Conservation (phyloP, 2,329 filamentous ascomycete species). For the Rutstroemia sp. region DNA sequence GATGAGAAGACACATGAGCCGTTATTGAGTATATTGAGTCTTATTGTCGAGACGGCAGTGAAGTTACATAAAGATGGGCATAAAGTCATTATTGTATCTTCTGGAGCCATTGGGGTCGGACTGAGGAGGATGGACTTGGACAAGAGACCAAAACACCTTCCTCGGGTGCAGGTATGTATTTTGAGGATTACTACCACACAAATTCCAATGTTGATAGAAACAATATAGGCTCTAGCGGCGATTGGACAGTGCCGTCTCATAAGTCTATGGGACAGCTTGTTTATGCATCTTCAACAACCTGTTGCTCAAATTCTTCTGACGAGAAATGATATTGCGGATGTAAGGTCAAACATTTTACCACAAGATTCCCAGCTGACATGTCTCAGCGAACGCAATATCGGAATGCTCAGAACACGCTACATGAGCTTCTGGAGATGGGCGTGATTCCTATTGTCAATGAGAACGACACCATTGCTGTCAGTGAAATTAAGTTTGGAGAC, state of each 20-base stretch:
- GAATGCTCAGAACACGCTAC: conserved; percentile 93
- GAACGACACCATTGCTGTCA: conserved; percentile 93
- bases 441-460: conserved; percentile 98
- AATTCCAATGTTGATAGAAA: neutral
- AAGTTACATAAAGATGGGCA: conserved; percentile 86
- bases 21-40: conserved; percentile 78
- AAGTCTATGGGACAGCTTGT: conserved; percentile 90
- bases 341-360: conserved; percentile 35
- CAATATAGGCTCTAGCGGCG: conserved; percentile 71
- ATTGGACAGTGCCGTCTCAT: conserved; percentile 95
- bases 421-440: conserved; percentile 83
- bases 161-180: conserved; percentile 65
- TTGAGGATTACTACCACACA: neutral
- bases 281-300: conserved; percentile 79
- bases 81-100: conserved; percentile 91
- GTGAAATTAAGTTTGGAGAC: conserved; percentile 99
- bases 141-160: conserved; percentile 81
- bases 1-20: conserved; percentile 94
- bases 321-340: conserved; percentile 91
- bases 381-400: conserved; percentile 77
- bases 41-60: conserved; percentile 91
- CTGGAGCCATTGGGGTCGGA: conserved; percentile 91
- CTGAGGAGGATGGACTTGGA: conserved; percentile 83
- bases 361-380: conserved; percentile 13
- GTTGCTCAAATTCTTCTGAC: conserved; percentile 93